Evolutionary conservation across 345 rosid species (phyloP), one percentile per base, ranked within the genome.

Genomic region (Sonneratia alba): DNA sequence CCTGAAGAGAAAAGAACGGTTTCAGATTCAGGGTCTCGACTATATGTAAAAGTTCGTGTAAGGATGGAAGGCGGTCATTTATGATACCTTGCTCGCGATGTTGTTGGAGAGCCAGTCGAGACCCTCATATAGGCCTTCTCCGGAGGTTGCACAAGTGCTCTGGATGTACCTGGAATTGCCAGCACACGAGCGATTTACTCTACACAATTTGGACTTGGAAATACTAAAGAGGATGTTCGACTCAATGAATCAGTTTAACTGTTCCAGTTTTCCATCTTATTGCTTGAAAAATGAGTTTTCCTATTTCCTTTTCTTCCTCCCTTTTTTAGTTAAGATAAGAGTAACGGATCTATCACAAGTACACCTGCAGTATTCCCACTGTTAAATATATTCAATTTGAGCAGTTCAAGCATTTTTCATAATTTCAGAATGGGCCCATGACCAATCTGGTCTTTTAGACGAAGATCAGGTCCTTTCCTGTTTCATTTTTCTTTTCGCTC

Each of bases 21-120:
- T 27, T 61, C 36, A 27, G 7, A 5, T 22, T 61, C 15, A 14
- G 1, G 56, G 56, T 14, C 32, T 27, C 56, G 4, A 49, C 16
- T 16, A 18, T 49, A 49, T 49, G 21, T 49, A 49, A 49, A 13
- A 14, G 56, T 3, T 36, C 72, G 19, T 10, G 19, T 27, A 32
- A 24, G 36, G 24, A 22, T 21, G 3, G 65, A 22, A 57, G 21
- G 24, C 14, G 10, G 42, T 42, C 7, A 19, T 9, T 53, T 36
- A 3, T 7, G 71, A 47, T 76, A 81, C 87, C 89, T 80, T 86
- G 85, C 72, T 84, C 67, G 89, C 89, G 3, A 89, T 89, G 80
- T 89, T 89, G 89, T 85, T 87, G 76, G 96, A 87, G 76, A 89
- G 91, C 96, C 96, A 89, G n/a, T 89, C 96, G 71, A 87, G 81